These are phyloP conservation scores for Zea mays DNA, from an alignment of 176 grass and related monocot genomes.

Conservation along the genomic window DNA sequence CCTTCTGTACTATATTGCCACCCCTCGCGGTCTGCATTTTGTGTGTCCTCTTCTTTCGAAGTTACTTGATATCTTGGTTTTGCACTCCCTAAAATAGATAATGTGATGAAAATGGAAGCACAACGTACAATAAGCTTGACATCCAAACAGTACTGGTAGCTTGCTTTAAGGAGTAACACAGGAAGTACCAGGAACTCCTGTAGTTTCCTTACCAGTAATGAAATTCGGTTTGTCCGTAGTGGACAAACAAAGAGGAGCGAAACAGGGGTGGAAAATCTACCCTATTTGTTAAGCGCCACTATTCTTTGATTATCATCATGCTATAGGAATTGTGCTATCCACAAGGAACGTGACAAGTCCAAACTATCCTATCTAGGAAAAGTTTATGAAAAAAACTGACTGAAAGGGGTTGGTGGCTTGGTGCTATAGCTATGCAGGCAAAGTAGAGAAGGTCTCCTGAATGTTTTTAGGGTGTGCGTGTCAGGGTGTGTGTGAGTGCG, in stretches of 20 bases:
- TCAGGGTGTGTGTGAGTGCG: too few species aligned
- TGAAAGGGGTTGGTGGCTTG: neutral
- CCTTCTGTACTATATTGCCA: conserved; percentile 33
- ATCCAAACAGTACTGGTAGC: conserved; percentile 8
- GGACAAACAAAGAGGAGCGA: too few species aligned
- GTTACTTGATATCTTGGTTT: conserved; percentile 9
- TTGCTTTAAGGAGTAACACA: neutral
- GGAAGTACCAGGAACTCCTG: too few species aligned
- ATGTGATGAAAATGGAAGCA: neutral
- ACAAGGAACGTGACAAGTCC: neutral
- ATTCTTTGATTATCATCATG: neutral
- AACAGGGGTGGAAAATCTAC: neutral
- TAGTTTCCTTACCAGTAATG: too few species aligned
- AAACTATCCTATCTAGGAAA: neutral
- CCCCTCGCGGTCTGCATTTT: conserved; percentile 13
- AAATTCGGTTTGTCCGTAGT: too few species aligned
- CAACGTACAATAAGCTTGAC: neutral
- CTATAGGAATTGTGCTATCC: neutral
- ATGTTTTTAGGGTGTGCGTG: neutral
- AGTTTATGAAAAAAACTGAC: neutral
- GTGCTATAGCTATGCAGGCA: neutral
- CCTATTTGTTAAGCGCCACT: neutral
- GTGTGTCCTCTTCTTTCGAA: conserved; percentile 30
- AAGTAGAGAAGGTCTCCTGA: neutral
- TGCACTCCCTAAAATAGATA: conserved; percentile 35